Evolutionary conservation across 257 asterid species (phyloP), one percentile per base, ranked within the genome.

Genomic region (Forsythia viridissima): DNA sequence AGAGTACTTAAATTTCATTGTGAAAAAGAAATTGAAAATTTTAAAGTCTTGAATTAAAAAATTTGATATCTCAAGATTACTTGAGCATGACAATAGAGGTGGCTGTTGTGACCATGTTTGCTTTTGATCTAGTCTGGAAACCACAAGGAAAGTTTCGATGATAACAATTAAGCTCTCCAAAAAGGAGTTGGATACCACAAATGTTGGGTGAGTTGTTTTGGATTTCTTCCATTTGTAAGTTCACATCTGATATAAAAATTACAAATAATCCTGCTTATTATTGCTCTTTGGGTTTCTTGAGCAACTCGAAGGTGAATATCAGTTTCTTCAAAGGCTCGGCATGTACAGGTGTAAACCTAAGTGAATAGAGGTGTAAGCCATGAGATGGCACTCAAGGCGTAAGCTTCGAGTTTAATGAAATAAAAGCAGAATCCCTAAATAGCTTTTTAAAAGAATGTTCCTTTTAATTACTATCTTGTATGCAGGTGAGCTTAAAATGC

Each of bases 61-160:
- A 65, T 51, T 76, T 79, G 38, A 37, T 39, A 46, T 75, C 34
- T 66, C 63, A 5, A 51, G 15, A 36, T 72, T 51, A 39, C 74
- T 20, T 9, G 39, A 24, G 15, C 13, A 20, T 63, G 70, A 24
- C 13, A 4, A 63, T 24, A 24, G 18, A 8, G 37, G 37, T 63
- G 5, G 39, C 18, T 8, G 16, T 63, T 63, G 13, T 63, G 39
- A 63, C 15, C 38, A 21, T 24, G 38, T 63, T 63, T 84, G 9
- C 57, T 75, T 75, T 63, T 78, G 43, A 21, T 81, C 74, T 88
- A 93, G 99, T 72, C 79, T 95, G 87, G 96, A 95, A 83, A 93
- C 98, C 73, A 93, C 97, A 44, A 87, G 99, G 87, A 94, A 95
- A 81, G 99, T 95, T 72, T 95, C 98, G 6, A 90, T 90, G 98